phyloP scores from a whole-genome alignment of 2,329 filamentous ascomycete species.

The Tolypocladium paradoxum region DNA sequence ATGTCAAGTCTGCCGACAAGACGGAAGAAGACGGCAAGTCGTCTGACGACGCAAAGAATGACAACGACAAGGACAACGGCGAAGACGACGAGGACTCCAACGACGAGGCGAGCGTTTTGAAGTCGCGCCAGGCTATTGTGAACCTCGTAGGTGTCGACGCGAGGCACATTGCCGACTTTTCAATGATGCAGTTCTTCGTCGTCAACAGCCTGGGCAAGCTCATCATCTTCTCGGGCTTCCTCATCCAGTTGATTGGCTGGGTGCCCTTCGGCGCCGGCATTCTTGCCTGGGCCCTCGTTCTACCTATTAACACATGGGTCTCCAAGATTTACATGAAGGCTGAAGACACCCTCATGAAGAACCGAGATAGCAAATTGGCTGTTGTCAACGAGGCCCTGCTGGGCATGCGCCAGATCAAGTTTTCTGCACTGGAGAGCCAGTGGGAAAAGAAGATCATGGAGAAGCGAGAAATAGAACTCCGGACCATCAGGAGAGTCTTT shows the following conservation, averaged over 20 bases:
- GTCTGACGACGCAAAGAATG: conserved; percentile 12
- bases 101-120: conserved; percentile 34
- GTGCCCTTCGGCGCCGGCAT: conserved; percentile 56
- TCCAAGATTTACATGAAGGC: conserved; percentile 53
- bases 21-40: conserved; percentile 20
- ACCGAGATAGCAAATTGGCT: conserved; percentile 63
- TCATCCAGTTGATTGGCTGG: conserved; percentile 64
- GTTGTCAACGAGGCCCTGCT: conserved; percentile 67
- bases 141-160: conserved; percentile 72
- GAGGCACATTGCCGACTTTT: conserved; percentile 58
- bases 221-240: conserved; percentile 52
- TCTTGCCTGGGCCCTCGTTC: conserved; percentile 49
- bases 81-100: conserved; percentile 37
- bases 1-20: conserved; percentile 55
- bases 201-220: conserved; percentile 52
- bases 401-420: conserved; percentile 78
- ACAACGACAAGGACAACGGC: conserved; percentile 16
- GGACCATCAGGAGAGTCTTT: conserved; percentile 56
- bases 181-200: conserved; percentile 55
- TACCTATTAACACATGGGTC: conserved; percentile 58
- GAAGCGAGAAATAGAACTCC: conserved; percentile 55
- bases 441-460: conserved; percentile 61
- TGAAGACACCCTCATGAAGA: conserved; percentile 63
- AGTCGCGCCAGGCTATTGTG: conserved; percentile 57
- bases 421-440: conserved; percentile 62